Conservation (phyloP, 2,329 filamentous ascomycete genomes). For the Chaetomium sp. region DNA sequence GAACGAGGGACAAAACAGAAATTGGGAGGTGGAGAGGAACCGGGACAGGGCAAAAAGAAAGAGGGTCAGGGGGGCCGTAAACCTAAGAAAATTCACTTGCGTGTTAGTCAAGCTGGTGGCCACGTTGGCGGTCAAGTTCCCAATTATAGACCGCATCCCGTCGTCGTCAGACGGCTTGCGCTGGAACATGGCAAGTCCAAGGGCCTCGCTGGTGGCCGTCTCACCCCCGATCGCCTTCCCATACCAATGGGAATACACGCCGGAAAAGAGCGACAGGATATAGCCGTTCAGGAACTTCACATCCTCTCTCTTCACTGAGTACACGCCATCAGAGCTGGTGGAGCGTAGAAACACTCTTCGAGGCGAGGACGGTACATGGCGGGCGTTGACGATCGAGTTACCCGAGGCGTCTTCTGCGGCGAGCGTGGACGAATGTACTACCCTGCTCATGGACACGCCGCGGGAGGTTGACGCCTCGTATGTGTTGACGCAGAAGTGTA, state of each 20-base stretch:
- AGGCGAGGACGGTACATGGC: neutral
- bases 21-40: neutral
- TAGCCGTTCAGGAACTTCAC: slow-evolving; percentile 29
- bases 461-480: slow-evolving; percentile 28
- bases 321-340: slow-evolving; percentile 10
- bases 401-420: slow-evolving; percentile 7
- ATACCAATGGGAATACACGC: slow-evolving; percentile 31
- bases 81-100: slow-evolving; percentile 30
- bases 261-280: slow-evolving; percentile 28
- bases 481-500: slow-evolving; percentile 39
- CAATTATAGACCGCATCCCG: slow-evolving; percentile 28
- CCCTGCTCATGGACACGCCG: slow-evolving; percentile 26
- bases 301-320: slow-evolving; percentile 29
- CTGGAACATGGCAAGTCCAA: slow-evolving; percentile 31
- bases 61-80: neutral
- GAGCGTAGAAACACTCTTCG: slow-evolving; percentile 2
- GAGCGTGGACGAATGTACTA: slow-evolving; percentile 26
- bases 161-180: neutral
- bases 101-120: slow-evolving; percentile 35
- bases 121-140: slow-evolving; percentile 34
- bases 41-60: neutral
- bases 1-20: neutral
- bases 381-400: slow-evolving; percentile 1
- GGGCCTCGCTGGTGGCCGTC: slow-evolving; percentile 28
- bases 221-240: slow-evolving; percentile 21